Evolutionary conservation across 768 basidiomycete genomes (phyloP), one percentile per base, ranked within the genome.

Genomic region (Naganishia friedmannii): DNA sequence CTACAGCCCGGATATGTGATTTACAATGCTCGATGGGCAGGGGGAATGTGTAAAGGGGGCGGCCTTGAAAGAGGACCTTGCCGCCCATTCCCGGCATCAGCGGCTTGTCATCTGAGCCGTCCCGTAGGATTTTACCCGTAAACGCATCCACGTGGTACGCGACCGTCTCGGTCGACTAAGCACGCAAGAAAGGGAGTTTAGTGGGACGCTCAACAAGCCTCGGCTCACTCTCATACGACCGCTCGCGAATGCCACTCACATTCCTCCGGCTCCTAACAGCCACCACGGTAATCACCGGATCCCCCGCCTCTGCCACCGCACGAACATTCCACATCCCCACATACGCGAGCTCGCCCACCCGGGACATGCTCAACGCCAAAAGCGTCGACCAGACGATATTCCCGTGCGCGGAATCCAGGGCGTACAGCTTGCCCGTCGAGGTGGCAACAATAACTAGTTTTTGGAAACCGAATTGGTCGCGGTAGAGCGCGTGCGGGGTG

Each of bases 391-490:
- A 97, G 1, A 95, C 76, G 34, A 92, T 84, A 1, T 85, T 83
- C 0, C 93, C 93, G 53, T 84, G 89, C 12, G 87, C 86, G 0
- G 90, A 89, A 74, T 96, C 92, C 53, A 97, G 81, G 0, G 88
- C 93, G 75, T 88, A 92, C 0, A 93, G 73, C 75, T 91, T 92
- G 1, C 92, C 92, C 32, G 85, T 83, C 0, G 83, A 73, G 3
- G 90, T 92, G 0, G 88, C 89, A 7, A 83, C 85, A 4, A 95
- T 86, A 54, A 94, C 86, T 32, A 96, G 79, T 77, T 96, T 91
- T 45, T 89, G 85, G 82, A 96, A 92, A 0, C 92, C 93, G 77
- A 94, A 95, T 0, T 88, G 80, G 75, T 94, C 92, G 5, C 91
- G 87, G 65, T 69, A 84, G 0, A 88, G 83, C 0, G 81, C 69